Conservation (phyloP, 139 green algal genomes). For the Chlorella sp. region DNA sequence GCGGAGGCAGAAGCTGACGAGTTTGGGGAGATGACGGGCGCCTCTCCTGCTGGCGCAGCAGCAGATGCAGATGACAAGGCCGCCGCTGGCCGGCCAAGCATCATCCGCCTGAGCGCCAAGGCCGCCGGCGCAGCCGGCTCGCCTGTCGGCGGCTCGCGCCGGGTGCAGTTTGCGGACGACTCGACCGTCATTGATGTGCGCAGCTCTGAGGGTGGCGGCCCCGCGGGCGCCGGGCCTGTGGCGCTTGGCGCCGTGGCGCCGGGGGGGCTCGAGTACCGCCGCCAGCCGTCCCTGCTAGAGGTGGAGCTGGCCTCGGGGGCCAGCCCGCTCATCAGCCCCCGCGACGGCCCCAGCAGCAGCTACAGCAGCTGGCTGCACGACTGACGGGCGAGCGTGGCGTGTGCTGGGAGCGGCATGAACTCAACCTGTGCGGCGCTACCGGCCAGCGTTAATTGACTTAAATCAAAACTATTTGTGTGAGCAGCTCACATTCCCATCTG, state of each 20-base stretch:
- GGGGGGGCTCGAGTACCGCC: neutral
- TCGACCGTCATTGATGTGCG: slow-evolving; percentile 4
- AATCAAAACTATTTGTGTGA: too few relatives aligned
- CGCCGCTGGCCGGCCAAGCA: neutral
- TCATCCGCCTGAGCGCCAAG: slow-evolving; percentile 6
- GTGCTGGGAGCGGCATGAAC: too few relatives aligned
- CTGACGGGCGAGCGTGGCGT: neutral
- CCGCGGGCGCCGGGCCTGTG: neutral
- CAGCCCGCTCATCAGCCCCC: neutral
- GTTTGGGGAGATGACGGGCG: slow-evolving; percentile 35
- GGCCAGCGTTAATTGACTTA: too few relatives aligned
- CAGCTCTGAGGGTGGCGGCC: neutral
- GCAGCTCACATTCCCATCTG: neutral
- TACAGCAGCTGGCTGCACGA: slow-evolving; percentile 17
- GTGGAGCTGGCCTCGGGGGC: slow-evolving; percentile 20
- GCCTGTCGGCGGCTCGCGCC: neutral
- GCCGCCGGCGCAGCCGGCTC: neutral
- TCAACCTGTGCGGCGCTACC: too few relatives aligned
- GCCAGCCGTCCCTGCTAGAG: slow-evolving; percentile 3
- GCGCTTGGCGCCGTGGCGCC: slow-evolving; percentile 6
- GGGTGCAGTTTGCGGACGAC: slow-evolving; percentile 4
- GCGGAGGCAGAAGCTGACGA: neutral
- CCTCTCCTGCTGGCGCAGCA: neutral
- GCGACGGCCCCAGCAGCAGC: neutral
- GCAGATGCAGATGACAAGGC: neutral